Evolutionary conservation across 1,284 basidiomycete genomes (phyloP).

Genomic region (Puccinia triticina): DNA sequence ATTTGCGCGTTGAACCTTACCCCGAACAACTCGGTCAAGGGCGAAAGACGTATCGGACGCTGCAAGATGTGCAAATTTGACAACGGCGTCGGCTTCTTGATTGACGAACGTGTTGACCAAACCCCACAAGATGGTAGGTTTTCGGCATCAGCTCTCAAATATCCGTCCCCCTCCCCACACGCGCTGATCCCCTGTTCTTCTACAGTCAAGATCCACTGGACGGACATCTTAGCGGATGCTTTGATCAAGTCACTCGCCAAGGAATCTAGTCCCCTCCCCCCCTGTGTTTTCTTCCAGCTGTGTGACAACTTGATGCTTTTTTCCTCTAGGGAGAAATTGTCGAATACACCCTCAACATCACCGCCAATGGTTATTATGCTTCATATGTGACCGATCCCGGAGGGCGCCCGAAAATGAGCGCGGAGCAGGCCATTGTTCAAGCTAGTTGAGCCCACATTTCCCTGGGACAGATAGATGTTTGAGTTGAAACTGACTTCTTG

Average conservation of each 20-base stretch:
- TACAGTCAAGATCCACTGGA: slow-evolving; percentile 50
- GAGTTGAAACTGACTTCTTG: background rate
- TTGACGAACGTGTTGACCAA: slow-evolving; percentile 43
- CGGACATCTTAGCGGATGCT: slow-evolving; percentile 48
- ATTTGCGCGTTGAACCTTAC: background rate
- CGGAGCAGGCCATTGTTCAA: slow-evolving; percentile 50
- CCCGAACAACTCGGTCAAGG: slow-evolving; percentile 24
- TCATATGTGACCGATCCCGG: slow-evolving; percentile 49
- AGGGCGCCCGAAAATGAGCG: slow-evolving; percentile 47
- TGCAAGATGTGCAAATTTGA: slow-evolving; percentile 52
- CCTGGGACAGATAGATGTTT: background rate
- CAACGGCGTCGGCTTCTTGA: slow-evolving; percentile 51
- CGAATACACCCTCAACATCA: slow-evolving; percentile 50
- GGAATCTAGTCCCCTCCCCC: background rate
- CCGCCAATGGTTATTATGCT: slow-evolving; percentile 47
- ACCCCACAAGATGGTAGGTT: slow-evolving; percentile 48
- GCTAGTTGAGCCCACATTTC: slow-evolving; percentile 26
- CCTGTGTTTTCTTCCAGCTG: background rate
- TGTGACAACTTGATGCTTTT: background rate
- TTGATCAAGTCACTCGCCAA: slow-evolving; percentile 51
- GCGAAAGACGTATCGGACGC: slow-evolving; percentile 44
- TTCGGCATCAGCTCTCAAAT: background rate
- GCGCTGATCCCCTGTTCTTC: background rate
- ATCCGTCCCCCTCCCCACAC: background rate
- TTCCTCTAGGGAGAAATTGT: slow-evolving; percentile 45